phyloP scores from a whole-genome alignment of 768 basidiomycete species.

The Dioszegia crocea region DNA sequence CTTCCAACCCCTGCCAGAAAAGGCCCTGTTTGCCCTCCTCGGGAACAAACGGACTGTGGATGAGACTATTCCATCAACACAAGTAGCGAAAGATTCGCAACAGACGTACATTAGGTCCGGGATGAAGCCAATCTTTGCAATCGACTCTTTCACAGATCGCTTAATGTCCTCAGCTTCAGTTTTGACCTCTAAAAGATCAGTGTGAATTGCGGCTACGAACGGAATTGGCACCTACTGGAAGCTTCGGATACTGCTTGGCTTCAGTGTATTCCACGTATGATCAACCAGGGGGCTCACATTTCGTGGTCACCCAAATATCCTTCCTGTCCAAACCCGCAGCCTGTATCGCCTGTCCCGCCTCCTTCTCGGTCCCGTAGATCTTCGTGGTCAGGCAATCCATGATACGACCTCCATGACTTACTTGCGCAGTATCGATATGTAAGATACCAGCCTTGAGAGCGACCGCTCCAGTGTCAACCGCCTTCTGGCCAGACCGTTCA shows the following conservation, averaged over 20 bases:
- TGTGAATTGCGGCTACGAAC: too few relatives aligned
- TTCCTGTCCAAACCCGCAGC: slow-evolving; percentile 18
- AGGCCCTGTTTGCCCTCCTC: slow-evolving; percentile 39
- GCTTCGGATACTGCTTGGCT: slow-evolving; percentile 4
- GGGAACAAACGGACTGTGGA: slow-evolving; percentile 45
- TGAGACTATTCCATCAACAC: slow-evolving; percentile 27
- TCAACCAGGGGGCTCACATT: slow-evolving; percentile 21
- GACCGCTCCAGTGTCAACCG: slow-evolving; percentile 10
- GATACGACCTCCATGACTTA: not conserved
- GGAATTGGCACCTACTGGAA: slow-evolving; percentile 4
- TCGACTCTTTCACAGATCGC: slow-evolving; percentile 24
- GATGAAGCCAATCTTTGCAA: slow-evolving; percentile 30
- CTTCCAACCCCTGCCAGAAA: slow-evolving; percentile 24
- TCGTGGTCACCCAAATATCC: slow-evolving; percentile 43
- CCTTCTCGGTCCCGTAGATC: slow-evolving; percentile 40
- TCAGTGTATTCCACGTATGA: not conserved
- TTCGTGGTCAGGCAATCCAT: not conserved
- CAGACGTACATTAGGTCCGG: slow-evolving; percentile 31
- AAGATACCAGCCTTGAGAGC: slow-evolving; percentile 38
- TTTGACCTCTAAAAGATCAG: slow-evolving; percentile 8
- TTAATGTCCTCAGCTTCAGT: slow-evolving; percentile 26
- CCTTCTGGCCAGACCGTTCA: slow-evolving; percentile 19
- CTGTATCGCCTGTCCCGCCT: slow-evolving; percentile 25
- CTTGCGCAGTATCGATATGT: slow-evolving; percentile 45
- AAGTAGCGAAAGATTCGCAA: not conserved